Evolutionary conservation across 176 grass and related monocot genomes (phyloP), one percentile per base, ranked within the genome.

Genomic region (Phragmites australis): DNA sequence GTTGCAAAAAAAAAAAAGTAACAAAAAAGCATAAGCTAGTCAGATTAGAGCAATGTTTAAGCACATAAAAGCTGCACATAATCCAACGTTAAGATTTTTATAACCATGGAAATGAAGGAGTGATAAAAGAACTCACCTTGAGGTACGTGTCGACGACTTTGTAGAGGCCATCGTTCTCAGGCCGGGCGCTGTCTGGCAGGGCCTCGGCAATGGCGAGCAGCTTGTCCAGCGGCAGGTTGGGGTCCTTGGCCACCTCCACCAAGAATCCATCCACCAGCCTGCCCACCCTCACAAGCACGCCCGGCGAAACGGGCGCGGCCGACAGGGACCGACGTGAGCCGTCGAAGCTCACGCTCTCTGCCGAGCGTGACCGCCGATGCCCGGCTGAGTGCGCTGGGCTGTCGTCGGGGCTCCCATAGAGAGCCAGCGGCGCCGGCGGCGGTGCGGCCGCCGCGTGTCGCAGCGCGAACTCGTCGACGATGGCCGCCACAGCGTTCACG

Each of bases 151-250:
- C 86, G 81, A 99, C 82, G 60, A 85, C 90, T 85, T 88, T 84
- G 92, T 99, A 99, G 71, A 99, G 82, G 50, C 88, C 88, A 52
- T 99, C 93, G 75, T 99, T 92, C 77, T 95, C 92, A 2, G 81
- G 79, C 30, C 96, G 81, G 1, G 88, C 86, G 42, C 47, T 84
- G 43, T 99, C 96, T 2, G 93, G 86, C 75, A 99, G 78, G 61
- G 96, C 78, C 75, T 99, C 88, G 39, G 96, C 93, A 60, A 99
- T 78, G 40, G 86, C 78, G 72, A 95, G 89, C 52, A 99, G 61
- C 79, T 95, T 99, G 27, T 93, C 88, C 62, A 93, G 66, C 23
- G 90, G 87, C 84, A 99, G 58, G 79, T 93, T 91, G 55, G 86
- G 23, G 65, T 93, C 92, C 80, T 74, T 89, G 1, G 88, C 90